Base-by-base conservation (phyloP, 306 rosid genomes). In the Rubus idaeus region DNA sequence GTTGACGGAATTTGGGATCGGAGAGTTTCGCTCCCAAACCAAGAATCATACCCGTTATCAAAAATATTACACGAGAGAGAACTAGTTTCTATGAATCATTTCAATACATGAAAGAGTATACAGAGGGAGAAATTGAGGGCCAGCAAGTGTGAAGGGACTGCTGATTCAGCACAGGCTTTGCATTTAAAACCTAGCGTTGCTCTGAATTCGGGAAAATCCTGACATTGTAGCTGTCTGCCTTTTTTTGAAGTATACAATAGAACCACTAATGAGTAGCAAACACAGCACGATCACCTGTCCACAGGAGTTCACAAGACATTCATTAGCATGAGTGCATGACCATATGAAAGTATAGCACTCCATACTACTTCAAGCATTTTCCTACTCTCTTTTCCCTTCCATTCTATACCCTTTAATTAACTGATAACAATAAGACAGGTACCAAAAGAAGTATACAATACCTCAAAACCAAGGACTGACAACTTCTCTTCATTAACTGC, bases 401-500 rank as follows among this genome's bases (percentile, higher is more conserved):
- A 18, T 56, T 72, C 3, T 57, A 42, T 4, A 58, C 16, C 20
- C 8, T 5, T 44, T 58, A 18, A 41, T 44, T 6, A 55, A 40
- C 65, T 72, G 14, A 12, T 26, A 45, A 51, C 6, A 37, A 9
- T 62, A 78, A 63, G 44, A 76, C 30, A 73, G 20, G 68, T 65
- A 45, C 5, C 47, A 61, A 68, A 56, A 47, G 78, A 30, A 3
- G 52, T 62, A 66, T 23, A 30, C 67, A 64, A 5, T 84, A 94
- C 98, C 97, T 94, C 97, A 79, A 94, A 94, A 73, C 84, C 84
- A 77, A 90, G 75, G 73, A 91, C 88, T 3, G 98, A 89, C 50
- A 94, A 52, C 88, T 86, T 89, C 79, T 91, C 97, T 82, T 91
- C 96, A n/a, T 61, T 80, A 74, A 80, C 89, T 47, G 97, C 71